phyloP scores from a whole-genome alignment of 345 rosid genomes.

The Cochlearia excelsa region DNA sequence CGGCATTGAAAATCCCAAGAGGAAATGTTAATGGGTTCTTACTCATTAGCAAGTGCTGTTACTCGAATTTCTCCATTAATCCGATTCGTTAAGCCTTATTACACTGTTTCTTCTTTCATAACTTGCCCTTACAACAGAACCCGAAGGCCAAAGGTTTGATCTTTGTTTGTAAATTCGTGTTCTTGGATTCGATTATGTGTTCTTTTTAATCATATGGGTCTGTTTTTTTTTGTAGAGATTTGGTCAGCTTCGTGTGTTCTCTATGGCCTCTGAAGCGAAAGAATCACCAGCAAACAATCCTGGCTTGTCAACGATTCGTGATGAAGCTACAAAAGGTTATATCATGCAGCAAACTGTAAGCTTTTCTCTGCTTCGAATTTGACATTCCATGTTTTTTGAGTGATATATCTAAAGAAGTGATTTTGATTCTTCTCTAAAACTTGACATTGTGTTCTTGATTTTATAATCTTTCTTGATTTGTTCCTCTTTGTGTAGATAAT shows the following conservation, averaged over 20 bases:
- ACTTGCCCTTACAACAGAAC: slow-evolving; percentile 10
- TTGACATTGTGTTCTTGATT: slow-evolving; percentile 5
- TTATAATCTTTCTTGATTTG: not conserved
- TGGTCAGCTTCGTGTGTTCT: slow-evolving; percentile 45
- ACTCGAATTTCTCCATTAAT: slow-evolving; percentile 29
- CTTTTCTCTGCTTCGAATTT: slow-evolving; percentile 10
- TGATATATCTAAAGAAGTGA: not conserved
- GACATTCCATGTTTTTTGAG: not conserved
- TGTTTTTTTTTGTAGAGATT: slow-evolving; percentile 40
- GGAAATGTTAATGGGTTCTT: slow-evolving; percentile 18
- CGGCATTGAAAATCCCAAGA: slow-evolving; percentile 3
- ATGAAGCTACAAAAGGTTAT: slow-evolving; percentile 79
- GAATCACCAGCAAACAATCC: slow-evolving; percentile 77
- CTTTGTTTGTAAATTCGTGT: not conserved
- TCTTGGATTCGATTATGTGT: not conserved
- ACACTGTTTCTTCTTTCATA: slow-evolving; percentile 13
- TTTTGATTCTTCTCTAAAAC: slow-evolving; percentile 7
- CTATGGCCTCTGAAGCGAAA: slow-evolving; percentile 70
- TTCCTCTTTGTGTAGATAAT: not conserved
- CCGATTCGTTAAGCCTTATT: slow-evolving; percentile 26
- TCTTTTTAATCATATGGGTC: slow-evolving; percentile 19
- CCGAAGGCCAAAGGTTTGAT: slow-evolving; percentile 23
- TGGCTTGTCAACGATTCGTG: slow-evolving; percentile 57
- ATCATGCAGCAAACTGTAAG: slow-evolving; percentile 90
- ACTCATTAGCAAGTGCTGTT: slow-evolving; percentile 26